These are phyloP conservation scores for Penicillium sp. DNA, from an alignment of 2,329 filamentous ascomycete species.

Conservation along the genomic window DNA sequence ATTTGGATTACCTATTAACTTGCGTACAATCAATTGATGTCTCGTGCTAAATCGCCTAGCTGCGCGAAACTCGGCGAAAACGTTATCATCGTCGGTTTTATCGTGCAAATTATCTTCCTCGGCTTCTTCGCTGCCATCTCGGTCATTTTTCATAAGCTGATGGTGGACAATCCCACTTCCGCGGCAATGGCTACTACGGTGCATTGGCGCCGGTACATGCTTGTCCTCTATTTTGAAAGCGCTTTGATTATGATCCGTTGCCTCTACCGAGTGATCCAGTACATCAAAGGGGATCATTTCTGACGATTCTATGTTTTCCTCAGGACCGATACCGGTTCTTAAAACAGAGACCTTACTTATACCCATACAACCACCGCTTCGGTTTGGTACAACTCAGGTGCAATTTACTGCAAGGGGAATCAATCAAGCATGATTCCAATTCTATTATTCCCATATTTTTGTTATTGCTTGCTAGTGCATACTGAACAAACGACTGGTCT, in stretches of 20 bases:
- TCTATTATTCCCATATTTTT: no score
- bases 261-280: constrained; percentile 33
- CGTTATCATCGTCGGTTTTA: constrained; percentile 56
- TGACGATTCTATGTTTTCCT: neutral
- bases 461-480: neutral
- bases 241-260: constrained; percentile 30
- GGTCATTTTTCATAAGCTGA: constrained; percentile 49
- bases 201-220: constrained; percentile 4
- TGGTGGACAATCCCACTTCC: constrained; percentile 21
- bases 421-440: neutral
- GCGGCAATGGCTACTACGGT: neutral
- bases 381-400: no score
- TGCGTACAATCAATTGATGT: constrained; percentile 5
- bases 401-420: no score
- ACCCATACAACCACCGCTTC: neutral
- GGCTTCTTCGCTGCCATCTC: constrained; percentile 53
- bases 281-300: constrained; percentile 15
- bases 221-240: constrained; percentile 24
- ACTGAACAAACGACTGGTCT: neutral
- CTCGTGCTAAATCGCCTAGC: constrained; percentile 5
- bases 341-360: neutral
- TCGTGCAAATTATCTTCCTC: constrained; percentile 59
- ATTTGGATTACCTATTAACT: neutral
- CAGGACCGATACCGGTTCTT: neutral
- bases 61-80: constrained; percentile 14